Evolutionary conservation across 2,329 filamentous ascomycete species (phyloP).

Genomic region (Exophiala sp.): DNA sequence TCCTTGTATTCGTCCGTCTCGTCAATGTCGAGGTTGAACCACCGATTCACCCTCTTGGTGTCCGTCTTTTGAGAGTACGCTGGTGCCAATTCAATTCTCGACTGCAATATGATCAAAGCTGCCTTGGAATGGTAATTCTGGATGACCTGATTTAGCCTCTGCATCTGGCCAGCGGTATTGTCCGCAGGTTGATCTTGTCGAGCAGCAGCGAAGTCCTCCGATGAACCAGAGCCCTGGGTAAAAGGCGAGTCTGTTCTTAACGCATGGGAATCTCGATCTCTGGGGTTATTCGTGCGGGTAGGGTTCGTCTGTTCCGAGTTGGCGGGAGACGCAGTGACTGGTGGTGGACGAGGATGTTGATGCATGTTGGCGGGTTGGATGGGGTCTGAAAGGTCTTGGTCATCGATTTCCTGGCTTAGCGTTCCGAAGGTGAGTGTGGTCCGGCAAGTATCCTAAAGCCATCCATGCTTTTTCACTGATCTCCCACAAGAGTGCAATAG

Average conservation of each 20-base stretch:
- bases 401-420: slow-evolving; percentile 21
- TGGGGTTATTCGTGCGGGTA: slow-evolving; percentile 67
- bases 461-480: slow-evolving; percentile 24
- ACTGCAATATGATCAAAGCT: slow-evolving; percentile 76
- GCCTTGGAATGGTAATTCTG: slow-evolving; percentile 95
- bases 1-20: slow-evolving; percentile 86
- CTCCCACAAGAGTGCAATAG: neutral
- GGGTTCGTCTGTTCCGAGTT: slow-evolving; percentile 69
- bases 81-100: slow-evolving; percentile 67
- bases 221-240: slow-evolving; percentile 52
- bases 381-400: neutral
- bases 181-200: slow-evolving; percentile 42
- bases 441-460: slow-evolving; percentile 22
- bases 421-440: slow-evolving; percentile 16
- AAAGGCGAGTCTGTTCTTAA: slow-evolving; percentile 49
- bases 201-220: slow-evolving; percentile 44
- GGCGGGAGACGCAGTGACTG: slow-evolving; percentile 69
- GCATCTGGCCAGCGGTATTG: slow-evolving; percentile 62
- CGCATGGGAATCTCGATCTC: slow-evolving; percentile 59
- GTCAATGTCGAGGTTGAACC: slow-evolving; percentile 95
- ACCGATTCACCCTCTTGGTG: slow-evolving; percentile 68
- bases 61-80: slow-evolving; percentile 55
- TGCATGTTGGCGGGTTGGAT: slow-evolving; percentile 61
- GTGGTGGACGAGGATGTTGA: slow-evolving; percentile 77
- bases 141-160: slow-evolving; percentile 88